These are phyloP conservation scores for Podospora pseudoanserina DNA, from an alignment of 495 filamentous ascomycete genomes.

Conservation along the genomic window DNA sequence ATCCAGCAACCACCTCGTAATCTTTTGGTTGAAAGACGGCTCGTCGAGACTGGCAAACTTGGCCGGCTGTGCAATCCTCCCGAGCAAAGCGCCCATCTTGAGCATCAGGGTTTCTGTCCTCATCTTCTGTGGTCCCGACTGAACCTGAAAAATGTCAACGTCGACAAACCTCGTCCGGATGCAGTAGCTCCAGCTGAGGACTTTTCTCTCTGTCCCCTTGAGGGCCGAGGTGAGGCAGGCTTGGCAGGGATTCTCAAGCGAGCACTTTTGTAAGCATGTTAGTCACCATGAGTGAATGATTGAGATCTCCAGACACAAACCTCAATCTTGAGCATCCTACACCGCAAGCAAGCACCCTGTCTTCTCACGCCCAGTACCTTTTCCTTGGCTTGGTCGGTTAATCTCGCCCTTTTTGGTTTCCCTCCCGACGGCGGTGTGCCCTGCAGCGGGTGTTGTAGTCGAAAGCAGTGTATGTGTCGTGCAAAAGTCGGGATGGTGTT, in stretches of 20 bases:
- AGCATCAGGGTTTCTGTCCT: conserved; percentile 25
- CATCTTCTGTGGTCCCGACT: conserved; percentile 16
- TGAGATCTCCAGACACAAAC: conserved; percentile 12
- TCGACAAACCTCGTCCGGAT: conserved; percentile 26
- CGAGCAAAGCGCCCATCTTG: conserved; percentile 28
- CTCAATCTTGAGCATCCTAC: conserved; percentile 64
- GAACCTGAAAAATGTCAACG: conserved; percentile 30
- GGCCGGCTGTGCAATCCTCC: conserved; percentile 26
- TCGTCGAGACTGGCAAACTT: conserved; percentile 19
- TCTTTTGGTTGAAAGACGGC: conserved; percentile 24
- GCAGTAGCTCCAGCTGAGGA: conserved; percentile 30
- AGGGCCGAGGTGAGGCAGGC: conserved; percentile 26
- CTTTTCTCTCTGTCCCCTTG: conserved; percentile 24
- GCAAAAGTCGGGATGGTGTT: conserved; percentile 1
- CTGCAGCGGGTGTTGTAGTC: conserved; percentile 2
- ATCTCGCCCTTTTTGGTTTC: conserved; percentile 46
- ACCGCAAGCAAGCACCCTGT: conserved; percentile 68
- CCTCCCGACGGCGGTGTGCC: background rate
- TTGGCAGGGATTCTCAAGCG: conserved; percentile 26
- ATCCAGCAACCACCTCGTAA: conserved; percentile 30
- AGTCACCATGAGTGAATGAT: background rate
- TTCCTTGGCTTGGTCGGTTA: conserved; percentile 54
- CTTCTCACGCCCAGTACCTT: conserved; percentile 67
- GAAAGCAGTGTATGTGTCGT: conserved; percentile 25
- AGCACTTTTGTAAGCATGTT: conserved; percentile 22